Base-by-base conservation (phyloP, 768 basidiomycete species). In the Amanita polypyramis region DNA sequence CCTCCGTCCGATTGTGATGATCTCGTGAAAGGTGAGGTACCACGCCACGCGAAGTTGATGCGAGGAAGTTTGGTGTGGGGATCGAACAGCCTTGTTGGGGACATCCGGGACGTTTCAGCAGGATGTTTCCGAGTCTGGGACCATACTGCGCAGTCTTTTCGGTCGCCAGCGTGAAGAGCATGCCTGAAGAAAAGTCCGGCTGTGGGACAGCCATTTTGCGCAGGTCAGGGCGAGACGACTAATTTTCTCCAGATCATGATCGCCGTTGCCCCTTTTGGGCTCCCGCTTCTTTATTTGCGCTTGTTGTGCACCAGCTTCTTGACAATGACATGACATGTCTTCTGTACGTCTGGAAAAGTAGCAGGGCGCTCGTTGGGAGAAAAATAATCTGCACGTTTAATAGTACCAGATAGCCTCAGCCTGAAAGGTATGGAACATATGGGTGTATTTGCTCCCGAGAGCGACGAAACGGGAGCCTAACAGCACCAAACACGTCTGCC, bases 1-100 rank as follows among this genome's bases (percentile, higher is more conserved):
- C 70, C 7, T 63, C 54, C 1, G 75, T 75, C 23, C 54, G 52
- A 15, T 57, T 56, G 19, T 72, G 62, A 48, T 85, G 76, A 55
- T 87, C 85, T 37, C 76, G 65, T 5, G 84, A 80, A 4, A 90
- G 65, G 61, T 91, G 88, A 0, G 82, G 82, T 0, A 91, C 69
- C 21, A 82, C 68, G 0, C 88, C 88, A 11, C 88, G 78, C 36
- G 82, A 82, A 3, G 86, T 86, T 3, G 72, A 61, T 0, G 79
- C 70, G 20, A 87, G 58, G 38, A 85, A 51, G 2, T 71, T 74
- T 0, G 88, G 88, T 0, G 87, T 89, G 27, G 63, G 56, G 15
- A 85, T 67, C n/a, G 32, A 25, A 14, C 11, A 38, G 10, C 68
- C 58, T 36, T 76, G 58, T 11, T 56, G 19, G 15, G 32, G 8